phyloP scores from a whole-genome alignment of 2,329 filamentous ascomycete genomes.

The Didymella exigua region DNA sequence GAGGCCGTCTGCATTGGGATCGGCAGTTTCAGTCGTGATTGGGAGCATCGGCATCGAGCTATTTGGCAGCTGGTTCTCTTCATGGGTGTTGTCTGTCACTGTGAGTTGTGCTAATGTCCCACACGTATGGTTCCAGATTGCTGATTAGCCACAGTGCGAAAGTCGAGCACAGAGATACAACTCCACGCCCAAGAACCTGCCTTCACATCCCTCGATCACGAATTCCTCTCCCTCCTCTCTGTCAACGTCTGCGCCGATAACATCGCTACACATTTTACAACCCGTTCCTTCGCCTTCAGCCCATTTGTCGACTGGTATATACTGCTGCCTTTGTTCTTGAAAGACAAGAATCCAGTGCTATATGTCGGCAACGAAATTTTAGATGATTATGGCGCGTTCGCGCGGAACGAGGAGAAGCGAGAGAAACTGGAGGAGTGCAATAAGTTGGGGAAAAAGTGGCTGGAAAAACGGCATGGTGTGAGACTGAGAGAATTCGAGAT shows the following conservation, averaged over 20 bases:
- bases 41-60: slow-evolving; percentile 40
- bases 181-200: slow-evolving; percentile 46
- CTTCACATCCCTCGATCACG: slow-evolving; percentile 41
- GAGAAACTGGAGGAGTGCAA: slow-evolving; percentile 37
- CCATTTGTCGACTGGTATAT: slow-evolving; percentile 48
- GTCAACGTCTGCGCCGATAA: slow-evolving; percentile 21
- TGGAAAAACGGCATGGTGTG: slow-evolving; percentile 20
- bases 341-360: slow-evolving; percentile 34
- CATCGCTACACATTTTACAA: slow-evolving; percentile 30
- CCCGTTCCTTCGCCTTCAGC: slow-evolving; percentile 38
- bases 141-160: slow-evolving; percentile 5
- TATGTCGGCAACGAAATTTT: slow-evolving; percentile 48
- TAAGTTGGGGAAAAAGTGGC: slow-evolving; percentile 33
- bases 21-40: slow-evolving; percentile 45
- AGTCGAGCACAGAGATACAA: slow-evolving; percentile 6
- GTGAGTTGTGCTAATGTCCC: slow-evolving; percentile 5
- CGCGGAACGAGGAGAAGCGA: slow-evolving; percentile 32
- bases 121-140: neutral
- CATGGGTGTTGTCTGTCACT: slow-evolving; percentile 26
- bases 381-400: slow-evolving; percentile 35
- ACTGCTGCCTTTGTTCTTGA: slow-evolving; percentile 40
- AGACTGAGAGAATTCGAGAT: slow-evolving; percentile 37
- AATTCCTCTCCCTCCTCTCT: slow-evolving; percentile 33
- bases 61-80: slow-evolving; percentile 49
- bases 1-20: slow-evolving; percentile 45